Evolutionary conservation across 2,329 filamentous ascomycete species (phyloP), one percentile per base, ranked within the genome.

Genomic region (Allantophomopsis lycopodina): DNA sequence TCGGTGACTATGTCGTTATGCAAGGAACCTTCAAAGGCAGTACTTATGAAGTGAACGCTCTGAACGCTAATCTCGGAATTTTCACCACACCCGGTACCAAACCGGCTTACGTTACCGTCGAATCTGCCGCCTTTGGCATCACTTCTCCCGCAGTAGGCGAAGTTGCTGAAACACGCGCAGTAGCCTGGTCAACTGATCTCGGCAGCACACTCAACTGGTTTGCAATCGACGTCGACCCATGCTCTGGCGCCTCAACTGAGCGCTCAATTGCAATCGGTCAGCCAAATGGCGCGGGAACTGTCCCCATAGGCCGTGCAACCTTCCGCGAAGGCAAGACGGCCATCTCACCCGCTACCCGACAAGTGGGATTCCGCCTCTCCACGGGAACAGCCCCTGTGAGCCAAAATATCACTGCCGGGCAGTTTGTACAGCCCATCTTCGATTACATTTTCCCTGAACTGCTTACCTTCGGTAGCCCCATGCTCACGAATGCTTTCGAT

Each of bases 361-460:
- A 48, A 21, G 45, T 48, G 44, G 50, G 53, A 30, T 52, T 65
- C 37, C 54, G 47, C 15, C 50, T 57, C 14, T 50, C 51, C 28
- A 55, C 48, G 13, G 57, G 57, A 1, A 54, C 56, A 30, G 52
- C 53, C 32, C 43, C 50, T 18, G 60, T 57, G 3, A 56, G 56
- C 32, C 60, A 62, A 42, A 53, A 53, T 18, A 59, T 65, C 31
- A 44, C 54, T 18, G 60, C 60, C 2, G 61, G 62, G 3, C 54
- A 60, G 35, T 65, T 60, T 35, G 51, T 63, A 28, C 55, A 57
- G 20, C 56, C 61, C 12, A 57, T 64, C 7, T 55, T 52, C 5
- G 58, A 62, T 40, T 64, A 60, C 57, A 63, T 64, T 43, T 60
- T 60, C 48, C 61, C 63, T 10, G 62, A 65, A 44, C 49, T 56